Evolutionary conservation across 805 yeast species (phyloP).

Genomic region (Teunomyces stri): DNA sequence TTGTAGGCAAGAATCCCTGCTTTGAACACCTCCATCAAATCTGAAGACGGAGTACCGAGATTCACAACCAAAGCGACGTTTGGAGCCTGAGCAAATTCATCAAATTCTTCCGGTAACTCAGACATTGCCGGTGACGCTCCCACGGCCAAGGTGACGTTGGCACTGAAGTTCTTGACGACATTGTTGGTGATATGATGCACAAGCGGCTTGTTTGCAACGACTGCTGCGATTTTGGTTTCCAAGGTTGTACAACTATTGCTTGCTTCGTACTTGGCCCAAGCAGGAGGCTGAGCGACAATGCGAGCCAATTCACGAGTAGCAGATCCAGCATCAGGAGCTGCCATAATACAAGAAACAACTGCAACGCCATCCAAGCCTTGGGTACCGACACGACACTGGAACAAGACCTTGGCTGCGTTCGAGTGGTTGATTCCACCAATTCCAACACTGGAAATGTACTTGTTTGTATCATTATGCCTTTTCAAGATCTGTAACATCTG

Average conservation of each 20-base stretch:
- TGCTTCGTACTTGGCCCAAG: conserved; percentile 5
- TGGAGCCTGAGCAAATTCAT: conserved; percentile 58
- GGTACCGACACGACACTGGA: conserved; percentile 46
- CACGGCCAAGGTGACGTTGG: conserved; percentile 78
- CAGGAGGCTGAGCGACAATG: conserved; percentile 24
- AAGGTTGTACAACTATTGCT: neutral
- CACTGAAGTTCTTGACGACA: conserved; percentile 87
- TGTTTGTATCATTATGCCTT: conserved; percentile 20
- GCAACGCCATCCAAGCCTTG: conserved; percentile 75
- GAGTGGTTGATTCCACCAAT: conserved; percentile 75
- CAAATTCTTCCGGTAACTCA: conserved; percentile 64
- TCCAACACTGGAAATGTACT: conserved; percentile 59
- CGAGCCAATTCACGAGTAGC: conserved; percentile 45
- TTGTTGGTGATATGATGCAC: conserved; percentile 86
- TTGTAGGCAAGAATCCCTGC: conserved; percentile 62
- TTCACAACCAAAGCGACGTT: conserved; percentile 61
- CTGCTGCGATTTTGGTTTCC: conserved; percentile 10
- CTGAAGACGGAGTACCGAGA: conserved; percentile 66
- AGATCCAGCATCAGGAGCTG: conserved; percentile 48
- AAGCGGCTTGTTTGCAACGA: conserved; percentile 47
- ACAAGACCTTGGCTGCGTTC: conserved; percentile 59
- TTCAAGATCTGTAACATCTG: conserved; percentile 47
- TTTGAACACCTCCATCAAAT: conserved; percentile 40
- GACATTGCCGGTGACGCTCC: conserved; percentile 92
- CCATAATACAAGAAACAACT: conserved; percentile 84